Evolutionary conservation across 1,284 basidiomycete species (phyloP).

Genomic region (Cutaneotrichosporon cavernicola): DNA sequence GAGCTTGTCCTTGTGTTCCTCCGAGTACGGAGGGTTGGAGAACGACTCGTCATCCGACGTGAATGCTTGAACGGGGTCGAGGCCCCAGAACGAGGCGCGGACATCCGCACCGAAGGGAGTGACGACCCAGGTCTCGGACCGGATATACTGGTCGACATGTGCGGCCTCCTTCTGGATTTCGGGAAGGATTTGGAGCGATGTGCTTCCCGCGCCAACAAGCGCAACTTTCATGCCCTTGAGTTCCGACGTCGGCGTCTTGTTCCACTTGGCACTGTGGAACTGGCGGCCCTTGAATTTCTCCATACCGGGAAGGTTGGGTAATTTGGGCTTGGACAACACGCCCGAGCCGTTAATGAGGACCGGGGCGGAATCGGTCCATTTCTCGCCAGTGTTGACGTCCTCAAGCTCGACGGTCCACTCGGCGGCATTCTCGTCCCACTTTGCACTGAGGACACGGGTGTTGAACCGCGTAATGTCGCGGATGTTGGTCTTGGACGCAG

Average conservation of each 20-base stretch:
- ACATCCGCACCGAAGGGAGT: conserved; percentile 15
- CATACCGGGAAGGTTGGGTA: conserved; percentile 34
- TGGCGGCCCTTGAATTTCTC: conserved; percentile 32
- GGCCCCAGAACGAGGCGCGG: conserved; percentile 29
- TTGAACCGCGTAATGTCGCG: conserved; percentile 29
- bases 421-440: conserved; percentile 27
- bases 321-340: conserved; percentile 29
- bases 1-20: conserved; percentile 27
- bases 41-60: conserved; percentile 28
- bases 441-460: conserved; percentile 18
- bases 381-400: conserved; percentile 16
- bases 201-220: conserved; percentile 24
- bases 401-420: conserved; percentile 29
- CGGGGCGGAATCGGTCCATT: conserved; percentile 29
- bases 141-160: conserved; percentile 35
- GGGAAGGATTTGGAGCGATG: conserved; percentile 32
- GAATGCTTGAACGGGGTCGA: conserved; percentile 24
- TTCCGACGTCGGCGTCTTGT: conserved; percentile 20
- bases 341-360: conserved; percentile 42
- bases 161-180: conserved; percentile 26
- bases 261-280: conserved; percentile 32
- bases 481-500: conserved; percentile 17
- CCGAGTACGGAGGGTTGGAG: conserved; percentile 35
- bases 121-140: conserved; percentile 23
- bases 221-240: conserved; percentile 24